Evolutionary conservation across 768 basidiomycete species (phyloP), one percentile per base, ranked within the genome.

Genomic region (Boletus sp.): DNA sequence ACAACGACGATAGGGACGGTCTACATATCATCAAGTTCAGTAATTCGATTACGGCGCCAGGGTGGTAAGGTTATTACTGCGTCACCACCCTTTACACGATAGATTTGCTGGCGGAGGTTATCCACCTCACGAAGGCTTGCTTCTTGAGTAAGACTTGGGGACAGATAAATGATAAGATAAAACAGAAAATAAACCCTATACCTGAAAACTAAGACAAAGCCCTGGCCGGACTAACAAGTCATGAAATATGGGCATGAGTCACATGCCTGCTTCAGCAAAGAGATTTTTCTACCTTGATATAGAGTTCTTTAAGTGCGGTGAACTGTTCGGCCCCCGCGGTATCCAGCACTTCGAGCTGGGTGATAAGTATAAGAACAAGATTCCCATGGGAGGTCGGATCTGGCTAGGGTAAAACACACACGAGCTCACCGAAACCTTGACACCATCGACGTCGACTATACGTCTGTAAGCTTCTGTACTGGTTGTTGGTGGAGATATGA

Each of bases 311-410:
- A 49, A 91, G 73, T 9, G 85, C 85, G 15, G 78, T 87, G 68
- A 92, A 92, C 68, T 91, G 90, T 62, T 91, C 90, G n/a, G 87
- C 85, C 13, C 90, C 90, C 23, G 90, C 90, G 11, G 90, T 91
- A 67, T 92, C 90, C 52, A 90, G 70, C 48, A 92, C 83, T 67
- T 92, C 87, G 50, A 91, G 80, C 90, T 91, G 62, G 29, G 33
- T 19, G 46, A 42, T 21, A 50, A n/a, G 33, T 14, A 32, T 67
- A 32, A 68, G 58, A 48, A 49, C 57, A 27, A 32, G 2, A 53
- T 52, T 60, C 29, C 30, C 23, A 44, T 37, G 30, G 49, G 21
- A 51, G 23, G 45, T 42, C 37, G 39, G 47, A 54, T 55, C 25
- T 49, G 46, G 32, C 54, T 32, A 39, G 41, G 30, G 43, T 25